Base-by-base conservation (phyloP, 1,284 basidiomycete genomes). In the Coniferiporia sulphurascens region DNA sequence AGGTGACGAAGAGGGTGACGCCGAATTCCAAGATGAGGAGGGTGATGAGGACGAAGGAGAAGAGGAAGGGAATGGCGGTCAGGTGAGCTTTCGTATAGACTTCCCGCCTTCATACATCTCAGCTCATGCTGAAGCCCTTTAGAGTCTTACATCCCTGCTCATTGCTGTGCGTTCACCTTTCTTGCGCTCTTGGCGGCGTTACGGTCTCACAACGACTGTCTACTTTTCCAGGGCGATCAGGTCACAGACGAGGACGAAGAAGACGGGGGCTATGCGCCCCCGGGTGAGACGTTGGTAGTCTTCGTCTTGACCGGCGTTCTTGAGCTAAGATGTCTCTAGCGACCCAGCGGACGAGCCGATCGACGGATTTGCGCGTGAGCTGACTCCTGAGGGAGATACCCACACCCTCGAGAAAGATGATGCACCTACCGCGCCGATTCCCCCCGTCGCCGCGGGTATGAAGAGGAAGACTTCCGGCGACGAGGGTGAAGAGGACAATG, bases 401-500 rank as follows among this genome's bases (percentile, higher is more conserved):
- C 12, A 2, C 7, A 22, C 13, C 7, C 38, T 35, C 36, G 44
- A 46, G 43, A 44, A 41, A 41, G 52, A 22, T 19, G 27, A 32
- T 27, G 15, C 36, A 34, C 17, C 35, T 32, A 27, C 48, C 10
- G 45, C 36, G 17, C 52, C 58, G 36, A n/a, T 41, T 21, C 41
- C 34, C 19, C 32, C 50, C 7, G 53, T 48, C 36, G 21, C 59
- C 32, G 48, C 38, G 13, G 49, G 50, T 17, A 17, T 61, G 41
- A 62, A 62, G 45, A 52, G 60, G 52, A 62, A 62, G 41, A 55
- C 60, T 2, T 62, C 60, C 17, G 60, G 46, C 9, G 60, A 62
- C 35, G 60, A 55, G 12, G 56, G 48, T 32, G 59, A 59, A 17
- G 54, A 58, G 22, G 51, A 58, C 13, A 52, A 41, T 1, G 60